phyloP scores from a whole-genome alignment of 2,329 filamentous ascomycete species.

The Ophiobolus disseminans region DNA sequence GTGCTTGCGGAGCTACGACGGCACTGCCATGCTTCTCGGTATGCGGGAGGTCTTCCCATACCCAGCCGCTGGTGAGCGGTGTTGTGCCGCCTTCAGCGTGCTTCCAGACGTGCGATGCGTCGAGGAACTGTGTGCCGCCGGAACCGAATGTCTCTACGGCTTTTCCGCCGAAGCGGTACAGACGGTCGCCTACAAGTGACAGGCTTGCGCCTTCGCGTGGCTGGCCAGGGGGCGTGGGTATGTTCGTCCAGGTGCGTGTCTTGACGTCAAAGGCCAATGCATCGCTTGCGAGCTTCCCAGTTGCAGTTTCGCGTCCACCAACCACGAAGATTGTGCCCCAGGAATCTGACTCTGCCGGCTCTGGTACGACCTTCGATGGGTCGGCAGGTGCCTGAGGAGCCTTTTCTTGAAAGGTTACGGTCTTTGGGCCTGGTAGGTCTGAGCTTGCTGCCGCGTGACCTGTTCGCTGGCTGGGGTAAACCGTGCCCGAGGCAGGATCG shows the following conservation, averaged over 20 bases:
- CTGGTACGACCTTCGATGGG: conserved; percentile 50
- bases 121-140: conserved; percentile 37
- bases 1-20: conserved; percentile 47
- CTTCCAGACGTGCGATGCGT: conserved; percentile 44
- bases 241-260: conserved; percentile 57
- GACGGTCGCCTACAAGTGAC: conserved; percentile 53
- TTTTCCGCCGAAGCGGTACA: conserved; percentile 57
- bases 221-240: conserved; percentile 55
- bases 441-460: conserved; percentile 49
- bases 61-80: conserved; percentile 43
- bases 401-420: conserved; percentile 34
- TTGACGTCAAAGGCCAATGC: conserved; percentile 61
- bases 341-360: conserved; percentile 47
- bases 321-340: conserved; percentile 62
- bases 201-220: conserved; percentile 49
- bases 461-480: conserved; percentile 39
- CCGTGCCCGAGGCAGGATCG: conserved; percentile 38
- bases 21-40: conserved; percentile 14
- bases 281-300: conserved; percentile 49
- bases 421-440: conserved; percentile 49
- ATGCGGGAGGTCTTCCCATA: conserved; percentile 38
- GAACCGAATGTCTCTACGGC: conserved; percentile 28
- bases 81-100: conserved; percentile 46
- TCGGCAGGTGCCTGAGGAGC: conserved; percentile 52
- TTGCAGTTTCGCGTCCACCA: conserved; percentile 51